Evolutionary conservation across 2,329 filamentous ascomycete genomes (phyloP), one percentile per base, ranked within the genome.

Genomic region (Tothia fuscella): DNA sequence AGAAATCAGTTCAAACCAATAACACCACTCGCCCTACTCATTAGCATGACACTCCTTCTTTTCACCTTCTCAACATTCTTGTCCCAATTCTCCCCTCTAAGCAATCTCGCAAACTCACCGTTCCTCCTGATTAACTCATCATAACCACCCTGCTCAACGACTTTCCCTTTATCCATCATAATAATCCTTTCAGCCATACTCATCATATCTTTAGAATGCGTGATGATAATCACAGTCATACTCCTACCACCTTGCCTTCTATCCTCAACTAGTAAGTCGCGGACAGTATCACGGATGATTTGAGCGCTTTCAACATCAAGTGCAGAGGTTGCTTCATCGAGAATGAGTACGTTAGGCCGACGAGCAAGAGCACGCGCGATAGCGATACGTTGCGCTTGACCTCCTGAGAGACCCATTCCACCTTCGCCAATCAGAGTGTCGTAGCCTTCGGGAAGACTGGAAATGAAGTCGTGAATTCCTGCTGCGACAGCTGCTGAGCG

Each of bases 171-270:
- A 21, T 93, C 68, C 45, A 80, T 50, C 47, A 95, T 75, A 1
- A 89, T 66, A 6, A 95, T 66, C 33, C 74, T 68, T 55, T 86
- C 78, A 1, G 81, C 82, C 45, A 84, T 73, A 44, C 71, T 70
- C 83, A 96, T 95, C 85, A 94, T 93, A 53, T 89, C 80, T 47
- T 66, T 68, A 43, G 72, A 75, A 60, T 95, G 89, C 37, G 87
- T 94, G 29, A 93, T 80, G 19, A 93, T 71, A 13, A 95, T 67
- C 0, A 93, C 75, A 0, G 82, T 82, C 57, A 85, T 71, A 63
- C 65, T 3, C 52, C 47, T 10, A 52, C 51, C 19, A 29, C 34
- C 9, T 46, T 42, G 17, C 46, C 37, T 28, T 44, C 38, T 38
- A 3, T 47, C 6, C 28, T 43, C 22, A 47, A 52, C 42, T 10